Conservation (phyloP, 2,329 filamentous ascomycete genomes). For the Ilyonectria robusta region DNA sequence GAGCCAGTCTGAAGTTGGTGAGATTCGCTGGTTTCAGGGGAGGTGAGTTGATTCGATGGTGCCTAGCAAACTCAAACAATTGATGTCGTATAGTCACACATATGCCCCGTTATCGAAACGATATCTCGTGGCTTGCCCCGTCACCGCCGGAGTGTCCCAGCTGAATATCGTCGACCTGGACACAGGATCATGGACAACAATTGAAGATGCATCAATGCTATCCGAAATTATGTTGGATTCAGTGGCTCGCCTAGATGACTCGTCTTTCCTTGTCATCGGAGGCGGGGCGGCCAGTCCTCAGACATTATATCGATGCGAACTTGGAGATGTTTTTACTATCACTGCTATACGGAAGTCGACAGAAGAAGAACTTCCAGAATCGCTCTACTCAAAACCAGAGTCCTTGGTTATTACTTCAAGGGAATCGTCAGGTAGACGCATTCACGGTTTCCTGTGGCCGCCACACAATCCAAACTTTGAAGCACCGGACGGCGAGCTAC, state of each 20-base stretch:
- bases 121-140: constrained; percentile 53
- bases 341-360: constrained; percentile 53
- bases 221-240: constrained; percentile 53
- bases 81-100: constrained; percentile 51
- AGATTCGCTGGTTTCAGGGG: constrained; percentile 49
- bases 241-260: constrained; percentile 53
- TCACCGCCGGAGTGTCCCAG: constrained; percentile 51
- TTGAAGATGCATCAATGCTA: constrained; percentile 49
- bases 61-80: neutral
- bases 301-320: constrained; percentile 54
- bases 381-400: constrained; percentile 56
- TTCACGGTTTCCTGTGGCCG: constrained; percentile 64
- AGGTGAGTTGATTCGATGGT: constrained; percentile 44
- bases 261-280: constrained; percentile 56
- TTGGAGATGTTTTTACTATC: constrained; percentile 42
- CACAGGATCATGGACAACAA: constrained; percentile 47
- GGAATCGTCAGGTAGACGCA: constrained; percentile 46
- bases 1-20: constrained; percentile 58
- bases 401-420: constrained; percentile 50
- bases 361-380: constrained; percentile 47
- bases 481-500: constrained; percentile 55
- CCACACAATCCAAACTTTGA: constrained; percentile 62
- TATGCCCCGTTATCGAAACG: constrained; percentile 56
- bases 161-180: constrained; percentile 58
- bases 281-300: constrained; percentile 50